Evolutionary conservation across 257 asterid genomes (phyloP).

Genomic region (Ophiorrhiza pumila): DNA sequence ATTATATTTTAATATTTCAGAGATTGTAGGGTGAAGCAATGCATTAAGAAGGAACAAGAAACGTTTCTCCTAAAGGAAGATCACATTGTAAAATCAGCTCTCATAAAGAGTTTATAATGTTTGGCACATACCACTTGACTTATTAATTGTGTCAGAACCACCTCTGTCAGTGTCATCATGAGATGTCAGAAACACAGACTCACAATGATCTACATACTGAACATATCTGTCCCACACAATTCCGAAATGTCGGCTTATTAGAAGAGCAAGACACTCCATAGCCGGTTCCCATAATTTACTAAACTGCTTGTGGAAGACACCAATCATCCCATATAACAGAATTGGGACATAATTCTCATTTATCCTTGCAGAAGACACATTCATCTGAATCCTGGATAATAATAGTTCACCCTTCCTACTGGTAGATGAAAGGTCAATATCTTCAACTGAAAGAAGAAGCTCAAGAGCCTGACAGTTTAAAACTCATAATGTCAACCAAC

Average conservation of each 20-base stretch:
- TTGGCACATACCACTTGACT: slow-evolving; percentile 48
- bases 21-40: neutral
- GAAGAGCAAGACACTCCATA: slow-evolving; percentile 61
- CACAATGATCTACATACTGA: slow-evolving; percentile 54
- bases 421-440: slow-evolving; percentile 61
- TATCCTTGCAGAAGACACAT: slow-evolving; percentile 49
- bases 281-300: slow-evolving; percentile 71
- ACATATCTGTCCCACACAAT: slow-evolving; percentile 64
- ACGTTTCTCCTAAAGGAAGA: neutral
- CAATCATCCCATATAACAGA: slow-evolving; percentile 65
- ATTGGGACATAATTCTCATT: slow-evolving; percentile 54
- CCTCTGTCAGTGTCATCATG: slow-evolving; percentile 34
- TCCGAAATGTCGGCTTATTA: slow-evolving; percentile 48
- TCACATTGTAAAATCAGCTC: neutral
- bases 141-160: slow-evolving; percentile 23
- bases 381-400: slow-evolving; percentile 68
- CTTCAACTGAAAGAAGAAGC: slow-evolving; percentile 68
- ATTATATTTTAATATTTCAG: neutral
- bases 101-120: neutral
- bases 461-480: slow-evolving; percentile 60
- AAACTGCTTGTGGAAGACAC: slow-evolving; percentile 73
- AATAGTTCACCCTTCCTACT: slow-evolving; percentile 58
- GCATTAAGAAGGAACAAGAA: slow-evolving; percentile 5
- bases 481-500: slow-evolving; percentile 14
- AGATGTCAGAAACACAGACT: slow-evolving; percentile 47